phyloP scores from a whole-genome alignment of 768 basidiomycete species.

The Termitomyces sp. region DNA sequence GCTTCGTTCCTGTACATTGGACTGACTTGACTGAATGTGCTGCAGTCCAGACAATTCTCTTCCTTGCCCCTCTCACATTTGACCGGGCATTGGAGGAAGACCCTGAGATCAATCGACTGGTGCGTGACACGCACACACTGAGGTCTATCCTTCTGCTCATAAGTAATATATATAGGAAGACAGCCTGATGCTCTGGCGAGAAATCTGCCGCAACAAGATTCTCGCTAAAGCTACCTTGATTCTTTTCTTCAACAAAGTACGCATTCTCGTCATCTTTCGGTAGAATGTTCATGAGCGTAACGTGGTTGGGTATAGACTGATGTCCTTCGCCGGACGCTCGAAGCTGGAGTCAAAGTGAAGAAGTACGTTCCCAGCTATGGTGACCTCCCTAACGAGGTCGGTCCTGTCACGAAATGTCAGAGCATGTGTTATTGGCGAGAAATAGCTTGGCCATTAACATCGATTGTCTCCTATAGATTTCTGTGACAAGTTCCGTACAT shows the following conservation, averaged over 20 bases:
- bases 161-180: conserved; percentile 50
- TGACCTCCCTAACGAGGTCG: conserved; percentile 54
- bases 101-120: conserved; percentile 59
- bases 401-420: conserved; percentile 59
- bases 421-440: conserved; percentile 1
- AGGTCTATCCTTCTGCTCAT: not conserved
- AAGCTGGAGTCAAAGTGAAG: conserved; percentile 51
- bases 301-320: conserved; percentile 32
- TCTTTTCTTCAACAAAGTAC: conserved; percentile 73
- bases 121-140: conserved; percentile 21
- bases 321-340: conserved; percentile 54
- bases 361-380: conserved; percentile 63
- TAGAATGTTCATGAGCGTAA: not conserved
- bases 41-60: conserved; percentile 73
- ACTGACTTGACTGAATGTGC: not conserved
- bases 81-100: conserved; percentile 75
- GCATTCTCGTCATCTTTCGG: conserved; percentile 6
- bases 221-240: conserved; percentile 34
- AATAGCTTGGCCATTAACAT: not conserved
- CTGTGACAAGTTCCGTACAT: conserved; percentile 61
- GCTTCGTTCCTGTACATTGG: not conserved
- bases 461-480: conserved; percentile 45
- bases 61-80: conserved; percentile 77
- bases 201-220: conserved; percentile 57
- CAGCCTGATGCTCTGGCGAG: conserved; percentile 68